These are phyloP conservation scores for Clonostachys rosea DNA, from an alignment of 2,329 filamentous ascomycete genomes.

Conservation along the genomic window DNA sequence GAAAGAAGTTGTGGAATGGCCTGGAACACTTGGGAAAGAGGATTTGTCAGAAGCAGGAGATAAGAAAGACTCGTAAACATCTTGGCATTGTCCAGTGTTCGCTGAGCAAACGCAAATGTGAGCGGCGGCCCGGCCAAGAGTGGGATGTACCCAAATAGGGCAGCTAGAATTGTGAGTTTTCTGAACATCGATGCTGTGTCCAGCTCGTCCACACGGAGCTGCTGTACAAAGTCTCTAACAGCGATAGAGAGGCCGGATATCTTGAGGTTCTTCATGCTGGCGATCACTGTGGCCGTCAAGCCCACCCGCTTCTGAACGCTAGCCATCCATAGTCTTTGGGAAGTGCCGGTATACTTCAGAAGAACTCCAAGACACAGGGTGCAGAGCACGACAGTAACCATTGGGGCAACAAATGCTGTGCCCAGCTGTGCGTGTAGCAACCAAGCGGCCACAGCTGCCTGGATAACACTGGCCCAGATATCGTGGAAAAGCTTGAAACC, in stretches of 20 bases:
- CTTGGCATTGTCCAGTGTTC: slow-evolving; percentile 6
- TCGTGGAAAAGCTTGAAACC: slow-evolving; percentile 30
- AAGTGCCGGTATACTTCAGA: slow-evolving; percentile 8
- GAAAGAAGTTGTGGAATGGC: slow-evolving; percentile 2
- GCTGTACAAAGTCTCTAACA: slow-evolving; percentile 10
- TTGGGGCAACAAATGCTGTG: slow-evolving; percentile 37
- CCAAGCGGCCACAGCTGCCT: slow-evolving; percentile 38
- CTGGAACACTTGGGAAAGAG: not conserved
- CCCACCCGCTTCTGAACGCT: slow-evolving; percentile 25
- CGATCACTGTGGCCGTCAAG: slow-evolving; percentile 19
- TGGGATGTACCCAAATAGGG: slow-evolving; percentile 18
- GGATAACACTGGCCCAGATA: slow-evolving; percentile 30
- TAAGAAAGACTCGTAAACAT: slow-evolving; percentile 1
- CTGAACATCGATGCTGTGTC: slow-evolving; percentile 8
- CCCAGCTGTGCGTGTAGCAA: slow-evolving; percentile 41
- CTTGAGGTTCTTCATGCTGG: slow-evolving; percentile 23
- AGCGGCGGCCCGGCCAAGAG: slow-evolving; percentile 18
- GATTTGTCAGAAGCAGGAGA: not conserved
- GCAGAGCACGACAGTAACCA: slow-evolving; percentile 31
- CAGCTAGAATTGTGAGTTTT: slow-evolving; percentile 3
- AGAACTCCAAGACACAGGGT: slow-evolving; percentile 3
- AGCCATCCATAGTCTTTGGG: slow-evolving; percentile 27
- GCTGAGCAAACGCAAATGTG: slow-evolving; percentile 11
- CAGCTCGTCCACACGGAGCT: slow-evolving; percentile 11
- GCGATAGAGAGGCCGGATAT: slow-evolving; percentile 18